These are phyloP conservation scores for Cicer chorassanicum DNA, from an alignment of 306 rosid species.

Conservation along the genomic window DNA sequence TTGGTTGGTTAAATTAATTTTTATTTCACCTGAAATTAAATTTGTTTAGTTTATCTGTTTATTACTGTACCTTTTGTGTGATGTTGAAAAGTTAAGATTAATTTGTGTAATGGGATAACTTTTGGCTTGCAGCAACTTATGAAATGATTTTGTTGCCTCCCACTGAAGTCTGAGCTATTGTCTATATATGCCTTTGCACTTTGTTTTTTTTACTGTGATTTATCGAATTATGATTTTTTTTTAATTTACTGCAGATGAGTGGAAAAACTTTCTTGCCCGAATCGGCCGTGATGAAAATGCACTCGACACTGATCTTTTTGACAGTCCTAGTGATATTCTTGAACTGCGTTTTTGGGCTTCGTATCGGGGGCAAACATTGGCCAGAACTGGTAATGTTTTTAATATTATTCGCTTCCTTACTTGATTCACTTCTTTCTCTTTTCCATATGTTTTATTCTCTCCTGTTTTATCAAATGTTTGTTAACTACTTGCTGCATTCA, in stretches of 20 bases:
- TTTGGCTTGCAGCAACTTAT: background rate
- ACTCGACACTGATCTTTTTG: constrained; percentile 62
- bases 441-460: constrained; percentile 10
- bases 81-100: background rate
- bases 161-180: background rate
- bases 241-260: constrained; percentile 67
- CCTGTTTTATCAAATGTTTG: background rate
- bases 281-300: constrained; percentile 83
- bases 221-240: constrained; percentile 4
- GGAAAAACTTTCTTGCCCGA: constrained; percentile 91
- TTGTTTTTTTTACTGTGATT: background rate
- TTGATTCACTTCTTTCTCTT: background rate
- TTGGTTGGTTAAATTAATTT: constrained; percentile 2
- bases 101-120: background rate
- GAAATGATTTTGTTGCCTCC: constrained; percentile 4
- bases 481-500: background rate
- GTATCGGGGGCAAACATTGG: constrained; percentile 93
- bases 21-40: background rate
- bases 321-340: constrained; percentile 70
- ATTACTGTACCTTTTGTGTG: background rate
- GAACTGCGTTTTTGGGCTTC: constrained; percentile 98
- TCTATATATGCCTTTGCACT: background rate
- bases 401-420: constrained; percentile 10
- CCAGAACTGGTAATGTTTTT: constrained; percentile 81
- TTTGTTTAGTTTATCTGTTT: constrained; percentile 2